These are phyloP conservation scores for Zygosaccharomyces lentus DNA, from an alignment of 805 yeast genomes.

Conservation along the genomic window DNA sequence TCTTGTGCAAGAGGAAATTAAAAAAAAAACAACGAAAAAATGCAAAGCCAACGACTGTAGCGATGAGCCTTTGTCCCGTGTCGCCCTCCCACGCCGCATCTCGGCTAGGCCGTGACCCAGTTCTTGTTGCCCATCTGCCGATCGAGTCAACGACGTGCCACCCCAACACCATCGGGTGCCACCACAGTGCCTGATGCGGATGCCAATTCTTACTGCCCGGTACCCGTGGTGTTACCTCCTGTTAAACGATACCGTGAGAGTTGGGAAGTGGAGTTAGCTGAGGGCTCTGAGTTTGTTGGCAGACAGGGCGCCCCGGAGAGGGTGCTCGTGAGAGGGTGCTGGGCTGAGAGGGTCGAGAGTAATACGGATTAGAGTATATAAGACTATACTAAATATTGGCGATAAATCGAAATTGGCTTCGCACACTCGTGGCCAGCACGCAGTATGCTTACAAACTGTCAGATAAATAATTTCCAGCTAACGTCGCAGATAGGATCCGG, in stretches of 20 bases:
- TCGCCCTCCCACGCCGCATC: neutral
- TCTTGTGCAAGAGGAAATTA: too few relatives aligned
- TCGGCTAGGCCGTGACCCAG: neutral
- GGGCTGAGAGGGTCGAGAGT: too few relatives aligned
- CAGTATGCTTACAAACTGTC: constrained; percentile 18
- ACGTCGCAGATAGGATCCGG: constrained; percentile 57
- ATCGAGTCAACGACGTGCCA: neutral
- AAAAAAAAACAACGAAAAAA: too few relatives aligned
- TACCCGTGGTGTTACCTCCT: neutral
- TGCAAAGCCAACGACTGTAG: too few relatives aligned
- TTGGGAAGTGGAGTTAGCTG: neutral
- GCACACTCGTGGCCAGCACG: neutral
- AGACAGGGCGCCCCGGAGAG: neutral
- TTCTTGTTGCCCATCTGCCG: neutral
- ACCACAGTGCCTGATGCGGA: neutral
- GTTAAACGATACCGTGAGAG: neutral
- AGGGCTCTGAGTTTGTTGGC: neutral
- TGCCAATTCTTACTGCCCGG: neutral
- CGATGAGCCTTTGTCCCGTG: neutral
- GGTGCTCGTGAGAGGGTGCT: too few relatives aligned
- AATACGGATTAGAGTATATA: neutral
- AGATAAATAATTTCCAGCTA: constrained; percentile 41
- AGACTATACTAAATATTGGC: neutral
- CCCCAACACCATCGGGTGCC: neutral
- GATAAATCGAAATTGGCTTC: neutral